Base-by-base conservation (phyloP, 495 filamentous ascomycete genomes). In the Hypomontagnella submonticulosa region DNA sequence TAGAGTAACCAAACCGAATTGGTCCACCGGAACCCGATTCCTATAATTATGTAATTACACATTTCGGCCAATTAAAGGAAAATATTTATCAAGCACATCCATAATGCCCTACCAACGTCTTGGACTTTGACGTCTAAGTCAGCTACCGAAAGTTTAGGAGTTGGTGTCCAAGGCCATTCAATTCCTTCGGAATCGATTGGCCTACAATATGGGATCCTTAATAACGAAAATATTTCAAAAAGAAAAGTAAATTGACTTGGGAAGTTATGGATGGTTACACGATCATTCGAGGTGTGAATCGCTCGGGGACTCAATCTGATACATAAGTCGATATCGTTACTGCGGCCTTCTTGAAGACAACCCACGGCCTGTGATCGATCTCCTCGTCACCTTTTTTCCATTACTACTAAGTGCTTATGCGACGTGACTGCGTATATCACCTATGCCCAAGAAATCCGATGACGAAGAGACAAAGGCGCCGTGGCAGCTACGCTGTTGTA, bases 211-310 rank as follows among this genome's bases (percentile, higher is more conserved):
- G 23, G 13, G 33, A 46, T 32, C 57, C 57, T 61, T 61, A 57
- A 66, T 66, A 56, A 43, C 56, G 56, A 32, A 47, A 55, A 41
- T 27, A 19, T 52, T 44, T 7, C 44, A 51, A 41, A 49, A 37
- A 51, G 44, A 51, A 41, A 49, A 37, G 44, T 63, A 63, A 57
- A 63, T 57, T 63, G 38, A 9, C 27, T 13, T 50, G 60, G 60
- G 50, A 46, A 38, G 34, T 1, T 36, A 20, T 54, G 48, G 19
- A 32, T 52, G 20, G 33, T 54, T 59, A 44, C 48, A 48, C 40
- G 41, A 58, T 65, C 61, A 52, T 33, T 52, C 61, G 46, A 38
- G 23, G 8, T 54, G 53, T 23, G 41, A 44, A 66, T 54, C 62
- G 16, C 41, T 47, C 32, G 15, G 40, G 40, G 34, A 40, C 51